phyloP scores from a whole-genome alignment of 768 basidiomycete genomes.

The Boletus rubroflammeus region DNA sequence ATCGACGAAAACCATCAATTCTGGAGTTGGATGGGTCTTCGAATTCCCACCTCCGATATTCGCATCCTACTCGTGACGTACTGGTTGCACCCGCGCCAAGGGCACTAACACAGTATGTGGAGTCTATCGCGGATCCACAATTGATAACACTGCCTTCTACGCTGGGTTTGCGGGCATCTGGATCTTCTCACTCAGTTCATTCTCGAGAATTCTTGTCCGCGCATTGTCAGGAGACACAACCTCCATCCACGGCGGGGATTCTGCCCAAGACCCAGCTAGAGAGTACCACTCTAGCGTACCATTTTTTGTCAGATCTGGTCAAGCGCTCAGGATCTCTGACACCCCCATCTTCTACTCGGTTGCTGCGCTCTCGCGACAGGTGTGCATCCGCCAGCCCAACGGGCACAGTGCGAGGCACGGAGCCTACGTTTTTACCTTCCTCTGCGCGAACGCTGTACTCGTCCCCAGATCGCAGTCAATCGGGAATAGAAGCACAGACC shows the following conservation, averaged over 20 bases:
- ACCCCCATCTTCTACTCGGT: conserved; percentile 22
- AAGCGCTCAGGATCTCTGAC: conserved; percentile 32
- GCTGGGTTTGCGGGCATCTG: conserved; percentile 52
- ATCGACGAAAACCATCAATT: conserved; percentile 47
- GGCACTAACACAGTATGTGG: conserved; percentile 72
- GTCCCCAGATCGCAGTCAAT: conserved; percentile 16
- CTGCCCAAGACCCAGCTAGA: conserved; percentile 39
- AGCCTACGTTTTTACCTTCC: conserved; percentile 12
- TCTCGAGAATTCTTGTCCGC: conserved; percentile 2
- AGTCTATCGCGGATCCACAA: conserved; percentile 50
- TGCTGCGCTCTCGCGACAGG: conserved; percentile 33
- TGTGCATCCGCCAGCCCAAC: conserved; percentile 33
- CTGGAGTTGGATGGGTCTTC: conserved; percentile 33
- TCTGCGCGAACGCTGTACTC: conserved; percentile 7
- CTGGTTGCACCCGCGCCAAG: conserved; percentile 69
- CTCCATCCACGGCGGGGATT: neutral
- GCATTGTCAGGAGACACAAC: conserved; percentile 1
- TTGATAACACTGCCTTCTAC: conserved; percentile 65
- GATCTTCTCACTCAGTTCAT: conserved; percentile 25
- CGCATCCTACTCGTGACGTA: conserved; percentile 47
- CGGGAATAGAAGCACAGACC: conserved; percentile 5
- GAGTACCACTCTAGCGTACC: conserved; percentile 54
- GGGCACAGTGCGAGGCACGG: conserved; percentile 24
- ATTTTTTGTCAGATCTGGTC: conserved; percentile 58
- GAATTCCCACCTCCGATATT: conserved; percentile 44